Conservation (phyloP, 495 filamentous ascomycete species). For the Penicillium bialowiezense region DNA sequence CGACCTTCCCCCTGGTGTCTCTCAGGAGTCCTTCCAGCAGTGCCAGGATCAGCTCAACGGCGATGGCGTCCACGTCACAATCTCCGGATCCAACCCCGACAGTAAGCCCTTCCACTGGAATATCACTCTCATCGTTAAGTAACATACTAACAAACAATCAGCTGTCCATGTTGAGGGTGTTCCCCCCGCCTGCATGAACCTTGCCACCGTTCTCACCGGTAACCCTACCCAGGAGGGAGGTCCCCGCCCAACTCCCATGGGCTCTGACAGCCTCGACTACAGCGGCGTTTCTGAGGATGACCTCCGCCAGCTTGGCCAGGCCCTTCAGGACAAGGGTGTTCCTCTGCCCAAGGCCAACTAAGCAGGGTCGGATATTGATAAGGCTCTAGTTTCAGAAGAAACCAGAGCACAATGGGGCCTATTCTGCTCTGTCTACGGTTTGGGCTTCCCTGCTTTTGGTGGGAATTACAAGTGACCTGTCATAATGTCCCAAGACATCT, state of each 20-base stretch:
- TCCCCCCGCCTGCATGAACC: slow-evolving; percentile 3
- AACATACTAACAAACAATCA: too few species aligned
- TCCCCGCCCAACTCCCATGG: slow-evolving; percentile 1
- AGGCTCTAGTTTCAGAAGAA: too few species aligned
- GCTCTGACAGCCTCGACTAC: not conserved
- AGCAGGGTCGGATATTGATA: too few species aligned
- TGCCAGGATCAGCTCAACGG: not conserved
- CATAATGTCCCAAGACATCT: too few species aligned
- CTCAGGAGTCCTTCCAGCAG: not conserved
- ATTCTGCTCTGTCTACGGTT: too few species aligned
- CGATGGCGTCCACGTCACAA: not conserved
- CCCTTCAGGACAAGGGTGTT: too few species aligned
- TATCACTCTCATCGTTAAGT: not conserved
- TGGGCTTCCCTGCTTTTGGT: too few species aligned
- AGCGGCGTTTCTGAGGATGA: not conserved
- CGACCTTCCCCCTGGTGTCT: slow-evolving; percentile 1
- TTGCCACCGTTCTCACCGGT: slow-evolving; percentile 1
- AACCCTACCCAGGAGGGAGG: slow-evolving; percentile 2
- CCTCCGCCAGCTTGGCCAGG: too few species aligned
- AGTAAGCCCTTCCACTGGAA: not conserved
- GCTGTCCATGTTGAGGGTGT: not conserved
- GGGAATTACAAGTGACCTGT: too few species aligned
- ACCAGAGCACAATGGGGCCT: too few species aligned
- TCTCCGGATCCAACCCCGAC: not conserved
- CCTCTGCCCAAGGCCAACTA: too few species aligned